Base-by-base conservation (phyloP, 495 filamentous ascomycete species). In the Penicillium paradoxum region DNA sequence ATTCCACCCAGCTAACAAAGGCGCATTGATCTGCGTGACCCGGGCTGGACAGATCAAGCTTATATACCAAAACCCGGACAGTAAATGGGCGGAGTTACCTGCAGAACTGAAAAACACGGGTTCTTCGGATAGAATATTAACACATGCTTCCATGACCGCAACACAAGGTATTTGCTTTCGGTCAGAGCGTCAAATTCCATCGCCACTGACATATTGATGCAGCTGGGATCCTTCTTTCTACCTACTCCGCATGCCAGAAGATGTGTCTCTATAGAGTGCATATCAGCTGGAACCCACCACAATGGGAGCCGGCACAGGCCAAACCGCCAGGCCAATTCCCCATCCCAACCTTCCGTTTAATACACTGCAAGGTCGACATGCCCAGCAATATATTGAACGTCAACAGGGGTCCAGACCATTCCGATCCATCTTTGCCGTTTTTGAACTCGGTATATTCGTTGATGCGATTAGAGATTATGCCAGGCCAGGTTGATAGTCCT, bases 121-220 rank as follows among this genome's bases (percentile, higher is more conserved):
- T 10, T 80, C 82, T 10, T 84, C 83, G 10, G 81, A 86, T 44
- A 82, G 89, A 43, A 58, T 88, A 14, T 75, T 95, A 30, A 90
- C 89, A 4, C 90, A 96, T 70, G 89, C 90, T 3, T 79, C 90
- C 13, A 73, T 93, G 50, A 85, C 85, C 52, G 80, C 84, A 10
- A 88, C 91, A 38, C 85, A 78, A 68, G 78, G 83, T 87, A 72
- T 55, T 67, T 48, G 19, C 14, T 53, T 38, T 30, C 40, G 17
- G 13, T 4, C 29, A 18, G 27, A 42, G 38, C 18, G 27, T 34
- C 18, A 19, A 19, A 39, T 9, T 32, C 10, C 29, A 6, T 41
- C 10, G 9, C 9, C 11, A 25, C 17, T 41, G 18, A 44, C 25
- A 13, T 17, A 8, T 49, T 6, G 4, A 40, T 46, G 15, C 30